A percentile compares a stretch with the other conserved stretches of the same genome.
phyloP scores from a whole-genome alignment of 371 early-diverging fungal genomes.

The Mortierella sp. region DNA sequence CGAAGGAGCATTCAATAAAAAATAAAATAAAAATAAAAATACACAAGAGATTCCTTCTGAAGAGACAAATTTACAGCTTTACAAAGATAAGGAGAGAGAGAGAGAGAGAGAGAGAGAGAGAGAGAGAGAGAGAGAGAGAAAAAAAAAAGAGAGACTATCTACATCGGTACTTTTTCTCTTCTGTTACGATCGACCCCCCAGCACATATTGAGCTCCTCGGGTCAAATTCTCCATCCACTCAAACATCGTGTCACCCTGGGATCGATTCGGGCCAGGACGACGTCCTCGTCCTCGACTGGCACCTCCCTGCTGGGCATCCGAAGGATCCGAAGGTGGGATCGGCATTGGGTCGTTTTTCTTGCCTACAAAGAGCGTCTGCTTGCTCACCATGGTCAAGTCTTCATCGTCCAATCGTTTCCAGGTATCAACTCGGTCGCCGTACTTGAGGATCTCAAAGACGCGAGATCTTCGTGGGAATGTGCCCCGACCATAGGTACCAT shows the following conservation, averaged over 20 bases:
- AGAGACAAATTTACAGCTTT: too few relatives aligned
- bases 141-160: constrained; percentile 3
- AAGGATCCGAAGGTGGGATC: constrained; percentile 1
- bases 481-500: constrained; percentile 61
- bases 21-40: too few relatives aligned
- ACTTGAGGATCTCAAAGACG: constrained; percentile 54
- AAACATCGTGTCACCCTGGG: constrained; percentile 1
- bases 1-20: too few relatives aligned
- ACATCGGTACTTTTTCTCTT: constrained; percentile 6
- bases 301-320: too few relatives aligned
- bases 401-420: constrained; percentile 62
- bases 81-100: too few relatives aligned
- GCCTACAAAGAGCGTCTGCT: constrained; percentile 58
- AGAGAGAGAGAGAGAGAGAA: background rate
- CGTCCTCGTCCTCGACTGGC: background rate
- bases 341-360: constrained; percentile 4
- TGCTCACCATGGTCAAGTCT: constrained; percentile 54
- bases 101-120: background rate
- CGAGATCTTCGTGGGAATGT: constrained; percentile 59
- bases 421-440: constrained; percentile 56
- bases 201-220: constrained; percentile 15
- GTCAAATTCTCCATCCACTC: constrained; percentile 20
- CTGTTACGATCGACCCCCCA: constrained; percentile 6
- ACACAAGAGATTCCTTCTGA: too few relatives aligned
- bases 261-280: background rate